Percentiles rank a stretch among this genome's conserved stretches.
Conservation (phyloP, 164 flowering plant species). For the Annona cherimola region DNA sequence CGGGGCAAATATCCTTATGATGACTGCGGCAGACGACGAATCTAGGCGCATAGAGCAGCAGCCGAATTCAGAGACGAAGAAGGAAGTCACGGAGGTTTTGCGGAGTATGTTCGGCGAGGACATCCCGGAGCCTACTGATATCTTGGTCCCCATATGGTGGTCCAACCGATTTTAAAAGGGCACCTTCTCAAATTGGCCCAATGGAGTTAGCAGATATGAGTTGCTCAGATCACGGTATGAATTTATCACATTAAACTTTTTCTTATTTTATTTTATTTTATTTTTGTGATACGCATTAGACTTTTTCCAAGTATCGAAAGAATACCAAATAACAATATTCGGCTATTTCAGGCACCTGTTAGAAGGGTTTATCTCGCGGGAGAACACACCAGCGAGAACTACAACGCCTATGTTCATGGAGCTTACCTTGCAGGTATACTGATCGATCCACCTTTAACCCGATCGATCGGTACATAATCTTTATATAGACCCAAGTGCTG, state of each 20-base stretch:
- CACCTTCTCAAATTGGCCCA: conserved; percentile 41
- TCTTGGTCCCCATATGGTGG: conserved; percentile 45
- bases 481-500: background rate
- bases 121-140: conserved; percentile 37
- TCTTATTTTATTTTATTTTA: too few species aligned
- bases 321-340: background rate
- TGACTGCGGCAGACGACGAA: conserved; percentile 40
- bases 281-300: background rate
- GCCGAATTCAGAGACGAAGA: conserved; percentile 30
- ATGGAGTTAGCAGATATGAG: conserved; percentile 24
- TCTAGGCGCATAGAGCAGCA: conserved; percentile 42
- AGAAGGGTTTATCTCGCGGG: conserved; percentile 45
- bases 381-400: conserved; percentile 36
- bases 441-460: too few species aligned
- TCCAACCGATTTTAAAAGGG: conserved; percentile 37
- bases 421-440: conserved; percentile 24
- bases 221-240: conserved; percentile 32
- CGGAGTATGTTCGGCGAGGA: conserved; percentile 41
- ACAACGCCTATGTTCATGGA: conserved; percentile 30
- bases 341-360: conserved; percentile 34
- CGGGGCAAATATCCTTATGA: conserved; percentile 36
- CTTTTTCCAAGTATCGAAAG: background rate
- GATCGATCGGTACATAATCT: too few species aligned
- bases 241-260: too few species aligned
- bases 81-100: conserved; percentile 39